Conservation (phyloP, 2,329 filamentous ascomycete species). For the Aureobasidium sp. region DNA sequence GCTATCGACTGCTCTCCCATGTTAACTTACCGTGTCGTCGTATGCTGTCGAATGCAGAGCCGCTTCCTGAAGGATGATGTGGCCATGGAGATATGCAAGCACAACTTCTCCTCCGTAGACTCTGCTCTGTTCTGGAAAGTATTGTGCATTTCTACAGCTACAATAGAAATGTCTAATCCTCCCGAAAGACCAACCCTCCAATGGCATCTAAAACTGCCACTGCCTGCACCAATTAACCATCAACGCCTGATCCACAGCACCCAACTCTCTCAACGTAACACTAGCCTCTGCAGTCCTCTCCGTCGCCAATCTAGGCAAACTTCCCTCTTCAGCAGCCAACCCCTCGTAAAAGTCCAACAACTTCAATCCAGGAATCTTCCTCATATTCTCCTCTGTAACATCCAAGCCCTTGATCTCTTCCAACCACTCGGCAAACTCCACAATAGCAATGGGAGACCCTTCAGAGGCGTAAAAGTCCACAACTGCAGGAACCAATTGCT, state of each 20-base stretch:
- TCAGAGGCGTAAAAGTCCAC: conserved; percentile 17
- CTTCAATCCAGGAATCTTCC: conserved; percentile 23
- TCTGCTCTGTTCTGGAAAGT: too few species aligned
- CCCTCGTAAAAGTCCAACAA: conserved; percentile 25
- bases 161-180: too few species aligned
- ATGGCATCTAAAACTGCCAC: conserved; percentile 22
- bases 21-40: too few species aligned
- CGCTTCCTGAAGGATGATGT: too few species aligned
- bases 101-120: too few species aligned
- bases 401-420: conserved; percentile 15
- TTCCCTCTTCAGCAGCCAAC: conserved; percentile 13
- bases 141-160: too few species aligned
- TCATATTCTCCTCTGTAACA: conserved; percentile 18
- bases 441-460: conserved; percentile 15
- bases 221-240: conserved; percentile 22
- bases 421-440: conserved; percentile 22
- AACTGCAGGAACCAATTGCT: conserved; percentile 19
- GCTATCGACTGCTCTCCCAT: too few species aligned
- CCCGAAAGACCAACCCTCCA: too few species aligned
- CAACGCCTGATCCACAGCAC: conserved; percentile 18
- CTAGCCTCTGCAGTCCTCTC: conserved; percentile 22
- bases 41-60: too few species aligned
- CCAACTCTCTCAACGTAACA: conserved; percentile 23
- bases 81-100: too few species aligned
- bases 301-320: conserved; percentile 19